Percentiles rank a stretch among this genome's conserved stretches.
These are phyloP conservation scores for Exophiala alcalophila DNA, from an alignment of 2,329 filamentous ascomycete species.

Conservation along the genomic window DNA sequence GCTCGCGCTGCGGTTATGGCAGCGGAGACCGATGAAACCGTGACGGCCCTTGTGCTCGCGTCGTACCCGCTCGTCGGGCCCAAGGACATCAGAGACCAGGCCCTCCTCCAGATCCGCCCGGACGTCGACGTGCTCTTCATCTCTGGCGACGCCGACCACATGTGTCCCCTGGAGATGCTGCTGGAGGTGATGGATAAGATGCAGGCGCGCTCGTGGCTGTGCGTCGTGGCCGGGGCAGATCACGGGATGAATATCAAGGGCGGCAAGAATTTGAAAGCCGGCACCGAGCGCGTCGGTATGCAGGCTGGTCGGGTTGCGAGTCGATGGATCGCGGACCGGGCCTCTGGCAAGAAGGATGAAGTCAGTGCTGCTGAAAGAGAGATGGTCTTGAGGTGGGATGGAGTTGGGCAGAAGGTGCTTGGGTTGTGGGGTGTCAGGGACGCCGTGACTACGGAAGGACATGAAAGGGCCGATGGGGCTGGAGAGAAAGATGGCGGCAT, in stretches of 20 bases:
- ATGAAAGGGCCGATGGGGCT: neutral
- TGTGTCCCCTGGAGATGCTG: conserved; percentile 24
- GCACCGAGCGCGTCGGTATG: conserved; percentile 12
- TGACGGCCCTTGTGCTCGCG: conserved; percentile 22
- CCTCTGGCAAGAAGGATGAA: conserved; percentile 1
- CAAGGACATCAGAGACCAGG: conserved; percentile 25
- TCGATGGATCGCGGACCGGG: conserved; percentile 12
- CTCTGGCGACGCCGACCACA: conserved; percentile 25
- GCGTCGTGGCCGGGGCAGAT: conserved; percentile 26
- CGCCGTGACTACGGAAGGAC: neutral
- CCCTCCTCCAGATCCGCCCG: conserved; percentile 19
- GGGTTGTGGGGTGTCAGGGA: neutral
- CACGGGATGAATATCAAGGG: conserved; percentile 29
- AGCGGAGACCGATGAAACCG: conserved; percentile 13
- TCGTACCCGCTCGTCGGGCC: conserved; percentile 26
- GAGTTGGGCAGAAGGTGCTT: neutral
- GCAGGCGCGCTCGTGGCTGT: conserved; percentile 24
- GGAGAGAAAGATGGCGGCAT: too few relatives aligned
- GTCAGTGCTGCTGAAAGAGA: too few relatives aligned
- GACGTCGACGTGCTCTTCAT: conserved; percentile 28
- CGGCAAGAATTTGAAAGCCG: conserved; percentile 18
- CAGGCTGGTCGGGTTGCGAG: conserved; percentile 16
- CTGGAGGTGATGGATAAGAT: conserved; percentile 25
- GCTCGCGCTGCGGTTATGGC: conserved; percentile 22
- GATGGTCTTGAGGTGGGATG: conserved; percentile 16